Evolutionary conservation across 305 asterid species (phyloP).

Genomic region (Withania somnifera): DNA sequence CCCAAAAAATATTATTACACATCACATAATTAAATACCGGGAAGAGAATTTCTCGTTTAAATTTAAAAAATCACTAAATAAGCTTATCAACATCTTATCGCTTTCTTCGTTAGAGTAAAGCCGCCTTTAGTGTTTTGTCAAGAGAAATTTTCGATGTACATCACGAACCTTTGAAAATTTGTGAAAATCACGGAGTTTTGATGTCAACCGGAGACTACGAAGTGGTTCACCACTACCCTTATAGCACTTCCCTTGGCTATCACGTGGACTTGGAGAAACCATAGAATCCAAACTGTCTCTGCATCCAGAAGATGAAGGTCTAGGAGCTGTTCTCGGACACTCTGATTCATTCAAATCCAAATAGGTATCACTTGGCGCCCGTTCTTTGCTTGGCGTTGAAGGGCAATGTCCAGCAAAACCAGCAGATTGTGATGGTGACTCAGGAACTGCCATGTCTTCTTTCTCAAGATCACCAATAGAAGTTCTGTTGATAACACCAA

Average conservation of each 20-base stretch:
- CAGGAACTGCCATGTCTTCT: conserved; percentile 56
- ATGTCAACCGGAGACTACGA: conserved; percentile 68
- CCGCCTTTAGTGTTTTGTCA: not conserved
- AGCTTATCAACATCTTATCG: not conserved
- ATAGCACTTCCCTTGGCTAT: conserved; percentile 49
- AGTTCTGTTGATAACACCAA: conserved; percentile 46
- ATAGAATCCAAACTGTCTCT: conserved; percentile 59
- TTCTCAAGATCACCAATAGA: conserved; percentile 65
- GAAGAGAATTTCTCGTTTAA: not conserved
- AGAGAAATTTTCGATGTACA: not conserved
- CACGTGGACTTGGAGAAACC: conserved; percentile 62
- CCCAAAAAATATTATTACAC: not conserved
- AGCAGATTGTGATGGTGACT: conserved; percentile 42
- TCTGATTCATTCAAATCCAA: conserved; percentile 52
- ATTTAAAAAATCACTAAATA: not conserved
- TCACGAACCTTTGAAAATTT: conserved; percentile 74
- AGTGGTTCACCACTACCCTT: conserved; percentile 65
- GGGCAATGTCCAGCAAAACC: conserved; percentile 30
- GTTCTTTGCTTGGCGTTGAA: conserved; percentile 55
- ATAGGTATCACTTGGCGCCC: conserved; percentile 29
- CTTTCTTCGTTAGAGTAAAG: not conserved
- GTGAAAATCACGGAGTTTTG: conserved; percentile 91
- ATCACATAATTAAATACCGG: not conserved
- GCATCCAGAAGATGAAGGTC: conserved; percentile 41
- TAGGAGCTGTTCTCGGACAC: conserved; percentile 32